Evolutionary conservation across 225 moss, liverwort and hornwort genomes (phyloP), one percentile per base, ranked within the genome.

Genomic region (Polytrichum commune): DNA sequence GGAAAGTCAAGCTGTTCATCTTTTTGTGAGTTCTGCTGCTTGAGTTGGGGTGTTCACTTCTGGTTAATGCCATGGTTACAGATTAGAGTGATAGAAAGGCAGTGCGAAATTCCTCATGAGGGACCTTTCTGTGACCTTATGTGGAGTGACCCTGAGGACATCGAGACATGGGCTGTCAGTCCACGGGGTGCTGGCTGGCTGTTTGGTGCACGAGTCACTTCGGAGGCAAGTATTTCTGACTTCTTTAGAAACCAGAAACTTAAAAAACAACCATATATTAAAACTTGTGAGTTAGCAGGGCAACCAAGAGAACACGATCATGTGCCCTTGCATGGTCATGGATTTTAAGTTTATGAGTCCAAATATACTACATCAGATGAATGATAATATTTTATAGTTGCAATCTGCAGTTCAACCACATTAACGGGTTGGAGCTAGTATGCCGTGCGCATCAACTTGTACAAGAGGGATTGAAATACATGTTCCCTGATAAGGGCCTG

Each of bases 141-240:
- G 98, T 98, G 98, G 98, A 98, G 98, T 86, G 98, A 98, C 77
- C 98, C 98, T 61, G 98, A 98, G 77, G 98, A 98, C 69, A 91
- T 98, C 69, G 98, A 93, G 63, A 89, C 89, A 72, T 98, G 98
- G 98, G 89, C 95, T 79, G 95, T 98, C 66, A 98, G 98, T 88
- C 98, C 98, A 60, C 86, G 98, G 25, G 98, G 98, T 79, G 98
- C 98, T 69, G 98, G 98, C 60, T 98, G 98, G 98, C 90, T 98
- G 53, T 98, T 98, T 78, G 98, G 98, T 82, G 91, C 98, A 54
- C 89, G 91, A n/a, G 98, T 98, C 65, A 98, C 98, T 62, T 89
- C 98, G 46, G 98, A 98, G 95, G 98, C 84, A 90, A 69, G 75
- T 29, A 20, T 66, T 35, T 46, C 16, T 0, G 35, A 23, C 67